These are phyloP conservation scores for Grigorovia yakushimaensis DNA, from an alignment of 805 yeast genomes.

Conservation along the genomic window DNA sequence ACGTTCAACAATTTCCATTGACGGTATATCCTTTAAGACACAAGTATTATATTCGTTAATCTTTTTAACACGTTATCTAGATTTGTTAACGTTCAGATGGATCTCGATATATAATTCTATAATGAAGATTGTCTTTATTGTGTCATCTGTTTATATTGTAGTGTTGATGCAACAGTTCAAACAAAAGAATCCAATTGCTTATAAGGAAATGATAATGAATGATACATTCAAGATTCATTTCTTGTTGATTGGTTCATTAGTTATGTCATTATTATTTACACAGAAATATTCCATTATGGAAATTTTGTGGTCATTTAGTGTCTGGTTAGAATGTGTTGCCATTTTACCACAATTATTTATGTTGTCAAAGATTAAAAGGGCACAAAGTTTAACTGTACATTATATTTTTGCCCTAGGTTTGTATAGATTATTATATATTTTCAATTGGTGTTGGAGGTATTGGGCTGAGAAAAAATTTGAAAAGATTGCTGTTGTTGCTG, in stretches of 20 bases:
- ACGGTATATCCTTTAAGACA: conserved; percentile 84
- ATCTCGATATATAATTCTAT: conserved; percentile 63
- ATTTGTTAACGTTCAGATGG: conserved; percentile 39
- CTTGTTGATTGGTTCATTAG: conserved; percentile 50
- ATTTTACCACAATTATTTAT: conserved; percentile 88
- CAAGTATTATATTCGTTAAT: conserved; percentile 71
- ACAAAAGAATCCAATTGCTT: conserved; percentile 41
- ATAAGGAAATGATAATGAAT: conserved; percentile 45
- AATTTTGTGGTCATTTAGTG: conserved; percentile 74
- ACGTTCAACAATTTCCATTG: conserved; percentile 49
- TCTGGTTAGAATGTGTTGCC: conserved; percentile 90
- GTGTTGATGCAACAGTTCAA: conserved; percentile 46
- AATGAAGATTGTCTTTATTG: conserved; percentile 76
- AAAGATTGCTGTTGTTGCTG: conserved; percentile 63
- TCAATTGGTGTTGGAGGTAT: conserved; percentile 92
- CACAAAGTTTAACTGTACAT: conserved; percentile 79
- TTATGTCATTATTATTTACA: conserved; percentile 56
- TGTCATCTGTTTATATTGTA: conserved; percentile 64
- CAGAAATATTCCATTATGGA: conserved; percentile 54
- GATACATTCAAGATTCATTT: conserved; percentile 72
- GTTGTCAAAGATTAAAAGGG: conserved; percentile 81
- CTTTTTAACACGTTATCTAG: conserved; percentile 63
- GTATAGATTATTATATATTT: conserved; percentile 82
- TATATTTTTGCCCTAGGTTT: conserved; percentile 89
- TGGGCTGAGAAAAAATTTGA: conserved; percentile 50